Conservation (phyloP, 164 flowering plant species). For the Magnolia officinalis region DNA sequence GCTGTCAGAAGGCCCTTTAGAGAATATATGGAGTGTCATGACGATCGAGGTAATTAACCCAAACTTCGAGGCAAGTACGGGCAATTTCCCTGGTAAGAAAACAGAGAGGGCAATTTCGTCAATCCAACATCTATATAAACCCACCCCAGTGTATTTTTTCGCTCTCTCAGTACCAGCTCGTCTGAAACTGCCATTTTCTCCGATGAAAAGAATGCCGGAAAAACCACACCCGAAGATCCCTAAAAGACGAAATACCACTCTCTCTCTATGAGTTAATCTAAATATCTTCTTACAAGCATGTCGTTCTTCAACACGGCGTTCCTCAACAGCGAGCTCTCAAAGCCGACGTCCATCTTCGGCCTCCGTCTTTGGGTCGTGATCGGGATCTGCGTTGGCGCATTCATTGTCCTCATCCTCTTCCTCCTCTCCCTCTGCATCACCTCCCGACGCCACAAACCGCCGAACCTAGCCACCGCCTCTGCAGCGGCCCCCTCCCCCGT, state of each 20-base stretch:
- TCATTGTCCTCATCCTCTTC: conserved; percentile 76
- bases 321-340: conserved; percentile 65
- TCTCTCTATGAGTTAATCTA: neutral
- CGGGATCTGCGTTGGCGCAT: conserved; percentile 74
- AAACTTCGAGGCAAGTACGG: no score
- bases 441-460: conserved; percentile 23
- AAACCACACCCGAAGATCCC: no score
- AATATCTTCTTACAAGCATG: conserved; percentile 25
- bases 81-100: no score
- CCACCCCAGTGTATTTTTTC: neutral
- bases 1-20: no score
- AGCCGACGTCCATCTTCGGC: conserved; percentile 85
- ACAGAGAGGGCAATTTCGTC: neutral
- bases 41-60: no score
- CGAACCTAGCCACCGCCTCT: neutral
- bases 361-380: conserved; percentile 75
- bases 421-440: conserved; percentile 76
- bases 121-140: neutral
- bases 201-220: conserved; percentile 4
- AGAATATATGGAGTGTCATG: no score
- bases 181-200: conserved; percentile 13
- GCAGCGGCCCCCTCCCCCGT: conserved; percentile 37
- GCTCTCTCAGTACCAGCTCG: neutral
- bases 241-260: neutral
- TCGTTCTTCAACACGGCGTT: conserved; percentile 49